Base-by-base conservation (phyloP, 352 stramenopile species). In the Pythium monospermum region DNA sequence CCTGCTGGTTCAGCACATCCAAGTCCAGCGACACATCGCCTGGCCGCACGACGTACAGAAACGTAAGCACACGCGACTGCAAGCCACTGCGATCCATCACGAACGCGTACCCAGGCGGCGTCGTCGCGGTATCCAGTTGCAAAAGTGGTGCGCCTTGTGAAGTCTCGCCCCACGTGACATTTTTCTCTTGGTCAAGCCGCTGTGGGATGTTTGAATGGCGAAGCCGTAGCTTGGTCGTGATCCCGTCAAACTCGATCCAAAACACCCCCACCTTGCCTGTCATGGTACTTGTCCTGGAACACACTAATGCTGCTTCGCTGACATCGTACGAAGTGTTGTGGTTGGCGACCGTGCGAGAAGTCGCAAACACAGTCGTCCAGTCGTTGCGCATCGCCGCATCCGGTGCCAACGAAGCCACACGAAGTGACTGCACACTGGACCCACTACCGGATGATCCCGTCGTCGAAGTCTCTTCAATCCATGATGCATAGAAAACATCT, bases 161-260 rank as follows among this genome's bases (percentile, higher is more conserved):
- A 0, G 61, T 65, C 35, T 89, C 77, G 7, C 76, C 71, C 35
- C 64, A 83, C 0, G 39, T 60, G 4, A 41, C 59, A 8, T 37
- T 33, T 2, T 27, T 25, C 2, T 54, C 15, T 3, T 32, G 26
- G 1, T 41, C 16, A 1, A 62, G 47, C 6, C 49, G 52, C n/a
- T 71, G 59, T 1, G 65, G 45, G 13, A 69, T 41, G 2, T 46
- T 50, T 6, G 61, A 53, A 38, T 88, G 77, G 0, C 74, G 67
- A 39, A 87, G 69, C 16, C 76, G 75, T 15, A 88, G 37, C 32
- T 91, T 89, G 7, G 76, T 69, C 2, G 75, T 70, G 22, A 82
- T 69, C 0, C 77, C 80, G 35, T 91, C 77, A 32, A 79, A 89
- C 32, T 91, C 80, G 0, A 75, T 89, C 80, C 80, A 91, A 6